phyloP scores from a whole-genome alignment of 306 rosid species.

The Arachis hypogaea region DNA sequence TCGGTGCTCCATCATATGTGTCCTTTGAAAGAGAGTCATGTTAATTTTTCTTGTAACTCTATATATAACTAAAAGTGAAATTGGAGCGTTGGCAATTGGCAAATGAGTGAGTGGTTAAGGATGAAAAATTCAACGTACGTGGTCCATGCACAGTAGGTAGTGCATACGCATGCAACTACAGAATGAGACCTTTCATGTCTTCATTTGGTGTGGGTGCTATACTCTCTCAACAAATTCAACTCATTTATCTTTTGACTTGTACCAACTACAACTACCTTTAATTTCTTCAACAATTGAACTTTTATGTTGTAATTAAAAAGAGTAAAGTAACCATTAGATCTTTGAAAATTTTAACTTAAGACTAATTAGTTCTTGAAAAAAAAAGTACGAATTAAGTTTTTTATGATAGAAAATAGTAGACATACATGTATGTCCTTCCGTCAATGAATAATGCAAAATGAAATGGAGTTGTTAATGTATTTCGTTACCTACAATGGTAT shows the following conservation, averaged over 20 bases:
- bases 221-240: neutral
- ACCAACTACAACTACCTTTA: neutral
- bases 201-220: constrained; percentile 38
- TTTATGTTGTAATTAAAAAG: neutral
- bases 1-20: neutral
- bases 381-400: too few relatives aligned
- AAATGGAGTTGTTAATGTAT: too few relatives aligned
- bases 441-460: too few relatives aligned
- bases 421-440: too few relatives aligned
- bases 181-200: neutral
- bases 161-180: constrained; percentile 12
- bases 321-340: too few relatives aligned
- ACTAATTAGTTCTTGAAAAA: too few relatives aligned
- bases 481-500: too few relatives aligned
- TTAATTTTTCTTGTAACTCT: constrained; percentile 7
- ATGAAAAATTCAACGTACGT: neutral
- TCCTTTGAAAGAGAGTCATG: constrained; percentile 5
- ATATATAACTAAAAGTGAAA: neutral
- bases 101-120: constrained; percentile 31
- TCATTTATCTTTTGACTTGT: neutral
- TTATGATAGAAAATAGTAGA: too few relatives aligned
- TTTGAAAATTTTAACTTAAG: too few relatives aligned
- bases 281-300: neutral
- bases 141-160: neutral
- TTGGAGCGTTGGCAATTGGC: constrained; percentile 25